Base-by-base conservation (phyloP, 1,284 basidiomycete species). In the Megacollybia platyphylla region DNA sequence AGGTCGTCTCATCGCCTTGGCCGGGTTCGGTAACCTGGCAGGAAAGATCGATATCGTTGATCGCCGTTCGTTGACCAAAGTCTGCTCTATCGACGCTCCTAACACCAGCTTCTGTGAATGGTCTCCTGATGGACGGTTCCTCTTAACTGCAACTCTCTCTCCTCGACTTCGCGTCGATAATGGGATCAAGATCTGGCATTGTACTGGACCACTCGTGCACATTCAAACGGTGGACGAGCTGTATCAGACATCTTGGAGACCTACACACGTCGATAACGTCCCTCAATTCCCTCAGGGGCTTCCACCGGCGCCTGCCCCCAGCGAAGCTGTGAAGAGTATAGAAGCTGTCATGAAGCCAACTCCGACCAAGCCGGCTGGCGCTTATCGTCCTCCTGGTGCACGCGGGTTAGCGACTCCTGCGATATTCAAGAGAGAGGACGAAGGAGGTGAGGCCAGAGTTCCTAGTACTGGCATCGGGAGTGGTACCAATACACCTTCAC, bases 91-190 rank as follows among this genome's bases (percentile, higher is more conserved):
- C 56, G 87, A 92, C 49, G 93, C 91, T 0, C 85, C 91, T 6
- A 97, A 97, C 61, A 90, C 91, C 5, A 89, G 86, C 0, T 73
- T 86, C 54, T 97, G 91, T 60, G 87, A 94, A 58, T 98, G 94
- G 93, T 89, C 87, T 17, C 87, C 92, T 0, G 89, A 92, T 52
- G 94, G 94, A 7, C 80, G 87, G 39, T 94, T 86, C 67, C 71
- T 98, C 36, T 70, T 98, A 52, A 97, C 93, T 1, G 92, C 92
- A 1, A 97, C 91, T 0, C 74, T 97, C 26, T 92, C 87, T 11
- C 94, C 96, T 1, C 78, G 96, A 27, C 64, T 98, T 43, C 80
- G 96, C 32, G 96, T 98, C 42, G 94, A 98, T 65, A 97, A 97
- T 54, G 91, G 94, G 2, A 80, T 97, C 60, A 92, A 91, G 63